Percentiles rank a stretch among this genome's conserved stretches.
Evolutionary conservation across 805 yeast genomes (phyloP).

Genomic region (Starmera amethionina): DNA sequence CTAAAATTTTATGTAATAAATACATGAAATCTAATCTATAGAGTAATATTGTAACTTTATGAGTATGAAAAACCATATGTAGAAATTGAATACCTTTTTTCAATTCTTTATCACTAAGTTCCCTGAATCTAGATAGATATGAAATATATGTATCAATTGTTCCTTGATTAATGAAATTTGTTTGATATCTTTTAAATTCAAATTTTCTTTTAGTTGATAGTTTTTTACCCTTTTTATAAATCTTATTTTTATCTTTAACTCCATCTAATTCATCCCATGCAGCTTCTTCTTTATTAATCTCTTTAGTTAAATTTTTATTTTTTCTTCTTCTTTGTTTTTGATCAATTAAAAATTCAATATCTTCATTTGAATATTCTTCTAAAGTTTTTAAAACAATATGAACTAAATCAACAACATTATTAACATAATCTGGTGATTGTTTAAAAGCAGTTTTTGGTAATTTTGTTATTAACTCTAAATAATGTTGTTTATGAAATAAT

Average conservation of each 20-base stretch:
- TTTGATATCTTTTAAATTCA: slow-evolving; percentile 32
- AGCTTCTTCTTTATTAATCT: slow-evolving; percentile 17
- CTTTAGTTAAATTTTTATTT: slow-evolving; percentile 9
- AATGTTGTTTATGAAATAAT: slow-evolving; percentile 58
- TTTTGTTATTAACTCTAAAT: slow-evolving; percentile 42
- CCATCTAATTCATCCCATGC: slow-evolving; percentile 28
- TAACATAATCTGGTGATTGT: slow-evolving; percentile 53
- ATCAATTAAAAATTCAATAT: slow-evolving; percentile 38
- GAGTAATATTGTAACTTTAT: slow-evolving; percentile 46
- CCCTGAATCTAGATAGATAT: slow-evolving; percentile 50
- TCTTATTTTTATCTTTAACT: slow-evolving; percentile 18
- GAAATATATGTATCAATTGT: slow-evolving; percentile 59
- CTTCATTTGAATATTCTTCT: slow-evolving; percentile 53
- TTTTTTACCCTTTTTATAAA: slow-evolving; percentile 20
- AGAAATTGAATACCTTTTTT: slow-evolving; percentile 60
- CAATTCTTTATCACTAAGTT: slow-evolving; percentile 49
- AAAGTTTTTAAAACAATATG: slow-evolving; percentile 58
- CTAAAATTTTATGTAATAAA: slow-evolving; percentile 41
- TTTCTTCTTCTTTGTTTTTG: slow-evolving; percentile 29
- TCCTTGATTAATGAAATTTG: slow-evolving; percentile 42
- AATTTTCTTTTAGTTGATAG: slow-evolving; percentile 26
- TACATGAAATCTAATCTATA: slow-evolving; percentile 69
- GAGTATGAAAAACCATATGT: slow-evolving; percentile 57
- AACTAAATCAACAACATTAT: slow-evolving; percentile 52
- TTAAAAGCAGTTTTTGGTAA: slow-evolving; percentile 57